phyloP scores from a whole-genome alignment of 805 yeast species.

The Candida oleophila region DNA sequence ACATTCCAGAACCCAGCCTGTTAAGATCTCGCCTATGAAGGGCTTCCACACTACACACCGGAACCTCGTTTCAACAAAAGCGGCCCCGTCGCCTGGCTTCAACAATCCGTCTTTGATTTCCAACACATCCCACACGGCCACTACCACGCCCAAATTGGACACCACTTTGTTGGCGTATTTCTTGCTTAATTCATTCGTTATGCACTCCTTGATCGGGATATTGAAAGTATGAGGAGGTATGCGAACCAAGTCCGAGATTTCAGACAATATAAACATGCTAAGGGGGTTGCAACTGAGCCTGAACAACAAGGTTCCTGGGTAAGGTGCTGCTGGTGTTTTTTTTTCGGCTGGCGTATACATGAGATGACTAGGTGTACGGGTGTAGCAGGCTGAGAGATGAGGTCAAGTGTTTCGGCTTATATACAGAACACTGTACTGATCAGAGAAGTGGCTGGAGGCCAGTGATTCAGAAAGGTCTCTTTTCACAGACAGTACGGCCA shows the following conservation, averaged over 20 bases:
- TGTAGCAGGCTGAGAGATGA: too few species aligned
- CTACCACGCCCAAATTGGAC: slow-evolving; percentile 78
- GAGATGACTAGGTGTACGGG: too few species aligned
- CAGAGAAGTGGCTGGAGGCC: too few species aligned
- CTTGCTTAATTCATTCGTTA: slow-evolving; percentile 75
- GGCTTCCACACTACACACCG: slow-evolving; percentile 87
- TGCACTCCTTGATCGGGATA: slow-evolving; percentile 66
- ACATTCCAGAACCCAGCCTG: slow-evolving; percentile 92
- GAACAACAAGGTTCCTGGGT: not conserved
- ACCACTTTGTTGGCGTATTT: slow-evolving; percentile 87
- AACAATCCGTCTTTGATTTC: slow-evolving; percentile 85
- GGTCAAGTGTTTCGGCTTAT: too few species aligned
- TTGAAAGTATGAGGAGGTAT: slow-evolving; percentile 85
- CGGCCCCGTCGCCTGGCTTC: slow-evolving; percentile 93
- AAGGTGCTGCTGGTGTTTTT: too few species aligned
- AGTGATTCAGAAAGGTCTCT: too few species aligned
- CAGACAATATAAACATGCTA: slow-evolving; percentile 79
- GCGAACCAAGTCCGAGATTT: slow-evolving; percentile 79
- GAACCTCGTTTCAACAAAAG: slow-evolving; percentile 72
- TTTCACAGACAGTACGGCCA: too few species aligned
- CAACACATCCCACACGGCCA: slow-evolving; percentile 80
- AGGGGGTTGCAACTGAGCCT: not conserved
- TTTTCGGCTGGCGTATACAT: too few species aligned
- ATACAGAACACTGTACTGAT: too few species aligned
- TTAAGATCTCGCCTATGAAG: slow-evolving; percentile 86